Evolutionary conservation across 2,329 filamentous ascomycete genomes (phyloP).

Genomic region (Xylariaceae sp.): DNA sequence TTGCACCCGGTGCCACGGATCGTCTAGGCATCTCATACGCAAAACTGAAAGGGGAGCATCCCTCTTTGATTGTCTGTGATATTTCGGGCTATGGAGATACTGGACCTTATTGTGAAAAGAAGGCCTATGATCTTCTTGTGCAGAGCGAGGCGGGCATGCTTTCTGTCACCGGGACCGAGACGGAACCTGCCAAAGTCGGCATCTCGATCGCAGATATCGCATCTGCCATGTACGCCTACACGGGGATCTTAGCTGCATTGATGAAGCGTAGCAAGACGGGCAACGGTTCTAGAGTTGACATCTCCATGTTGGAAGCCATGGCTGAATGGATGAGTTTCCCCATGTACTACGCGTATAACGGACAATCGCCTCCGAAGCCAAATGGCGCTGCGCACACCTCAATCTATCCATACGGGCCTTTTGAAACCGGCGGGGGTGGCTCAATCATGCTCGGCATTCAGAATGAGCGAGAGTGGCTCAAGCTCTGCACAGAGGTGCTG

Average conservation of each 20-base stretch:
- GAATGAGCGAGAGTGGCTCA: slow-evolving; percentile 52
- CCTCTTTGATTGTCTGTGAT: slow-evolving; percentile 46
- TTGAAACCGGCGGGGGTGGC: slow-evolving; percentile 42
- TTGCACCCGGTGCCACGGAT: slow-evolving; percentile 44
- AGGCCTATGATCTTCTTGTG: slow-evolving; percentile 50
- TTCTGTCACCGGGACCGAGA: slow-evolving; percentile 43
- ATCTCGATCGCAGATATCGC: slow-evolving; percentile 51
- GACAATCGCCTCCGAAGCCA: slow-evolving; percentile 37
- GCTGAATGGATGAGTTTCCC: slow-evolving; percentile 55
- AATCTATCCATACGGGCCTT: slow-evolving; percentile 53
- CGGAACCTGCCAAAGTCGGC: slow-evolving; percentile 44
- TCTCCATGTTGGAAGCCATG: slow-evolving; percentile 55
- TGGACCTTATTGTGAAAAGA: slow-evolving; percentile 48
- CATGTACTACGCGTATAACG: slow-evolving; percentile 47
- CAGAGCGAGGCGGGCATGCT: slow-evolving; percentile 50
- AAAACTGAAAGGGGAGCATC: slow-evolving; percentile 37
- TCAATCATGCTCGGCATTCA: slow-evolving; percentile 53
- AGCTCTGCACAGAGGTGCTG: slow-evolving; percentile 43
- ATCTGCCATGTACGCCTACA: slow-evolving; percentile 48
- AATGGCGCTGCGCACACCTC: slow-evolving; percentile 48
- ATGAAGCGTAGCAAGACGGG: slow-evolving; percentile 45
- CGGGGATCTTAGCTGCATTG: slow-evolving; percentile 45
- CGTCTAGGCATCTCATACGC: slow-evolving; percentile 45
- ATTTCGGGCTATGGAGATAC: slow-evolving; percentile 49
- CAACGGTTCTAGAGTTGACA: slow-evolving; percentile 44